A percentile compares a stretch with the other conserved stretches of the same genome.
Conservation (phyloP, 305 asterid species). For the Fraxinus albicans region DNA sequence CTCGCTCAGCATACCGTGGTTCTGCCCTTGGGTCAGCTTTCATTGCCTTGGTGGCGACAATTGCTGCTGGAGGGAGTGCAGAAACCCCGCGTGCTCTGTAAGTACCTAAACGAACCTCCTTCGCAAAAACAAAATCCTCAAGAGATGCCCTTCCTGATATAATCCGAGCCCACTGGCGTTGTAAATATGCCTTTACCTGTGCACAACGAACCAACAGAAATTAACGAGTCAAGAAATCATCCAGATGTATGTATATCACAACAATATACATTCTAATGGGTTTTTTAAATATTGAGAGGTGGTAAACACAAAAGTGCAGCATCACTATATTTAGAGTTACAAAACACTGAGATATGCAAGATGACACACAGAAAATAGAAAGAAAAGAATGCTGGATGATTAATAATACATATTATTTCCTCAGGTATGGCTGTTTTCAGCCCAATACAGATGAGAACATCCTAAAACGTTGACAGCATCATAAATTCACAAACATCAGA, state of each 20-base stretch:
- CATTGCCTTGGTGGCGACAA: slow-evolving; percentile 89
- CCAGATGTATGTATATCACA: not conserved
- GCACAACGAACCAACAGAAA: slow-evolving; percentile 20
- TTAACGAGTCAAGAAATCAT: slow-evolving; percentile 2
- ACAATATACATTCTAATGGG: not conserved
- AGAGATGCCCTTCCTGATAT: slow-evolving; percentile 82
- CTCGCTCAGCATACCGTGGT: slow-evolving; percentile 93
- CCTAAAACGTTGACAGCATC: slow-evolving; percentile 1
- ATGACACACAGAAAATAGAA: not conserved
- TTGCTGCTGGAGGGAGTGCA: slow-evolving; percentile 96
- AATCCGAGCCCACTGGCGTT: slow-evolving; percentile 90
- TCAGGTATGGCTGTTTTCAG: not conserved
- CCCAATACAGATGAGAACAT: not conserved
- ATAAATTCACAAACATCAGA: not conserved
- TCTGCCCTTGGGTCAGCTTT: slow-evolving; percentile 87
- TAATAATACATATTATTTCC: not conserved
- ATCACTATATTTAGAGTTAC: not conserved
- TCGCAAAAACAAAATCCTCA: slow-evolving; percentile 92
- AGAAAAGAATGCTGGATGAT: not conserved
- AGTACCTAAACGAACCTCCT: slow-evolving; percentile 96
- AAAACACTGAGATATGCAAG: not conserved
- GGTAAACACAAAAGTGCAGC: not conserved
- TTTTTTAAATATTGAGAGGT: not conserved
- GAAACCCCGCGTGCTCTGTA: slow-evolving; percentile 57
- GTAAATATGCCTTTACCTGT: slow-evolving; percentile 71